These are phyloP conservation scores for Rhizopogon vesiculosus DNA, from an alignment of 768 basidiomycete genomes.

Conservation along the genomic window DNA sequence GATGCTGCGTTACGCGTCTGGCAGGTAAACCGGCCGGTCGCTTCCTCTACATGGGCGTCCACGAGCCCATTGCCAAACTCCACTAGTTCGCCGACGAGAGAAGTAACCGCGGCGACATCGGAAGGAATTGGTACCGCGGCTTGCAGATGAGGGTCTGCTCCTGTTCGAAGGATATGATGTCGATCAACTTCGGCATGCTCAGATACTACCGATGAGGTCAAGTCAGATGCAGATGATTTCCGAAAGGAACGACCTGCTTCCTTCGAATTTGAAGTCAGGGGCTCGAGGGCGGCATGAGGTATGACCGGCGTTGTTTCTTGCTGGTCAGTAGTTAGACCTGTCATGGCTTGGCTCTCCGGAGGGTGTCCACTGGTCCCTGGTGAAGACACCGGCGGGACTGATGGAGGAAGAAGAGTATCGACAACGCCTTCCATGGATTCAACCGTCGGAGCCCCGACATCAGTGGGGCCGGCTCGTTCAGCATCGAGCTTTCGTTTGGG, in stretches of 20 bases:
- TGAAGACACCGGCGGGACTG: not conserved
- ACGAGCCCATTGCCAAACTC: not conserved
- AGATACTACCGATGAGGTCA: not conserved
- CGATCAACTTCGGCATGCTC: not conserved
- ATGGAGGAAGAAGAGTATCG: not conserved
- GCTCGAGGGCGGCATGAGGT: not conserved
- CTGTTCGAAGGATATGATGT: not conserved
- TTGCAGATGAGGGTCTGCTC: not conserved
- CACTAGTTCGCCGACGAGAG: not conserved
- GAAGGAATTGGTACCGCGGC: no score
- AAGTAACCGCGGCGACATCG: not conserved
- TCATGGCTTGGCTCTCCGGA: slow-evolving; percentile 15
- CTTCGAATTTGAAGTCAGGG: not conserved
- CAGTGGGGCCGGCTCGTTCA: not conserved
- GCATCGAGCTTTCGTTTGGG: slow-evolving; percentile 16
- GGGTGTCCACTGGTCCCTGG: slow-evolving; percentile 34
- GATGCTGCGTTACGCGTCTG: not conserved
- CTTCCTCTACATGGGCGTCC: not conserved
- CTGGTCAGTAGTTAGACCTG: not conserved
- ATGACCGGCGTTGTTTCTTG: not conserved
- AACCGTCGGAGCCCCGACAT: not conserved
- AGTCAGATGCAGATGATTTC: not conserved
- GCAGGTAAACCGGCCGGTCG: not conserved
- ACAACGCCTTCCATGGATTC: not conserved
- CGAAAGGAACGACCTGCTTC: not conserved